Evolutionary conservation across 208 protist species (phyloP).

Genomic region (Crithidia thermophila): DNA sequence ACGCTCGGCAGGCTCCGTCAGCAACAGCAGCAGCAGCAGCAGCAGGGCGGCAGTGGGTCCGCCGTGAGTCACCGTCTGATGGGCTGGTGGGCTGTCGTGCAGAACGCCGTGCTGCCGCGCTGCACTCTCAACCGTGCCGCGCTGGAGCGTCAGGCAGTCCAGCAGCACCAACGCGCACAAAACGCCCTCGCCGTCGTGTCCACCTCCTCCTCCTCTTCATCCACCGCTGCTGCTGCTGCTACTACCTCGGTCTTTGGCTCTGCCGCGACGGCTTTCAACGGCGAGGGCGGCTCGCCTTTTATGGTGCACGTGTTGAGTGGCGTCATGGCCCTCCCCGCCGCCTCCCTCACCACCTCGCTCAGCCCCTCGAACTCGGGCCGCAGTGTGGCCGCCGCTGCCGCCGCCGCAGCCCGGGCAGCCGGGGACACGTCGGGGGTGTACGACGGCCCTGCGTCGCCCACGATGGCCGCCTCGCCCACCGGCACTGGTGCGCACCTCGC

Average conservation of each 20-base stretch:
- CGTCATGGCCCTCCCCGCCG: slow-evolving; percentile 22
- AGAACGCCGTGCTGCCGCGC: slow-evolving; percentile 31
- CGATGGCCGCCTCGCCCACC: not conserved
- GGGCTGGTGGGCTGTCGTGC: slow-evolving; percentile 33
- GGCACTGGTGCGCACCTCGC: slow-evolving; percentile 13
- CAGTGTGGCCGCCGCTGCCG: not conserved
- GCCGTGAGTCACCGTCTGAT: not conserved
- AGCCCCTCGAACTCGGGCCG: not conserved
- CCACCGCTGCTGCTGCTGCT: too few relatives aligned
- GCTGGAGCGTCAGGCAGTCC: slow-evolving; percentile 14
- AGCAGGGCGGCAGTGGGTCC: not conserved
- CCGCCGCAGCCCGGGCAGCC: not conserved
- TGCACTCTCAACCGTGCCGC: slow-evolving; percentile 24
- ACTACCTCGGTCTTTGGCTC: too few relatives aligned
- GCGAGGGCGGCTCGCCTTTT: slow-evolving; percentile 9
- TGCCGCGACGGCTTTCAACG: not conserved
- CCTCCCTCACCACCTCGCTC: not conserved
- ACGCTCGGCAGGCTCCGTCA: slow-evolving; percentile 13
- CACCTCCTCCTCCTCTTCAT: not conserved
- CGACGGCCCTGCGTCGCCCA: not conserved
- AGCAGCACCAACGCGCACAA: not conserved
- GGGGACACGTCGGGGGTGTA: not conserved
- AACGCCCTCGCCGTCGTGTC: not conserved
- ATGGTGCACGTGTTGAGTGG: slow-evolving; percentile 37
- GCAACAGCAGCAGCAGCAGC: not conserved